Conservation (phyloP, 2,329 filamentous ascomycete species). For the Trichoderma breve region DNA sequence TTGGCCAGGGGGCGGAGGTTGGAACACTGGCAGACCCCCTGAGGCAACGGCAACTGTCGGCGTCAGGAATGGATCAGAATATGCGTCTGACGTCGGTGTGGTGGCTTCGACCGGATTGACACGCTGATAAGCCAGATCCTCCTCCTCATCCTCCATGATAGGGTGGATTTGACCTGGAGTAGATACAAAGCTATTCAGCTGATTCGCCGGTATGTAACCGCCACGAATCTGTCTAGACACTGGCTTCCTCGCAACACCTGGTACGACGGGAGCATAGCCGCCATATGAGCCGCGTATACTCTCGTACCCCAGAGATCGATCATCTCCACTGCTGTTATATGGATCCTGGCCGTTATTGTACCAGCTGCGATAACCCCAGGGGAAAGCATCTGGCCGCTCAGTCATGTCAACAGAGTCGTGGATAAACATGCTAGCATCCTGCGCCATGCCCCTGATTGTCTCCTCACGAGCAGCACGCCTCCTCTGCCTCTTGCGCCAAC, state of each 20-base stretch:
- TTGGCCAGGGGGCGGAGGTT: conserved; percentile 34
- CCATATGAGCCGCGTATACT: conserved; percentile 34
- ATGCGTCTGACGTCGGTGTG: conserved; percentile 38
- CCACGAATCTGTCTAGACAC: conserved; percentile 31
- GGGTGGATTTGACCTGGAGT: conserved; percentile 51
- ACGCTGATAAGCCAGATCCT: conserved; percentile 38
- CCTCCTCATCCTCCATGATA: conserved; percentile 59
- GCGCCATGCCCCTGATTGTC: conserved; percentile 48
- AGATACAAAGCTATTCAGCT: conserved; percentile 29
- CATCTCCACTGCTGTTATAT: conserved; percentile 29
- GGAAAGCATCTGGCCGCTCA: conserved; percentile 37
- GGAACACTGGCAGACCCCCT: conserved; percentile 24
- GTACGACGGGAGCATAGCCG: conserved; percentile 19
- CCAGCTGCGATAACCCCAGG: conserved; percentile 39
- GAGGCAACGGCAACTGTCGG: conserved; percentile 33
- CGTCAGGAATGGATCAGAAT: conserved; percentile 52
- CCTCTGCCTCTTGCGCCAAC: conserved; percentile 46
- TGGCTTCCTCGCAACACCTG: conserved; percentile 36
- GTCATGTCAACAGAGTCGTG: conserved; percentile 47
- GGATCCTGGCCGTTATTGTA: conserved; percentile 47
- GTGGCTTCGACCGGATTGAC: conserved; percentile 26
- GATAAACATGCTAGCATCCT: conserved; percentile 48
- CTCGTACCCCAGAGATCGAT: conserved; percentile 50
- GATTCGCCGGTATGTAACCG: conserved; percentile 35
- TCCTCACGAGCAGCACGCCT: conserved; percentile 43